These are phyloP conservation scores for Solanum clarkiae DNA, from an alignment of 257 asterid species.

Conservation along the genomic window DNA sequence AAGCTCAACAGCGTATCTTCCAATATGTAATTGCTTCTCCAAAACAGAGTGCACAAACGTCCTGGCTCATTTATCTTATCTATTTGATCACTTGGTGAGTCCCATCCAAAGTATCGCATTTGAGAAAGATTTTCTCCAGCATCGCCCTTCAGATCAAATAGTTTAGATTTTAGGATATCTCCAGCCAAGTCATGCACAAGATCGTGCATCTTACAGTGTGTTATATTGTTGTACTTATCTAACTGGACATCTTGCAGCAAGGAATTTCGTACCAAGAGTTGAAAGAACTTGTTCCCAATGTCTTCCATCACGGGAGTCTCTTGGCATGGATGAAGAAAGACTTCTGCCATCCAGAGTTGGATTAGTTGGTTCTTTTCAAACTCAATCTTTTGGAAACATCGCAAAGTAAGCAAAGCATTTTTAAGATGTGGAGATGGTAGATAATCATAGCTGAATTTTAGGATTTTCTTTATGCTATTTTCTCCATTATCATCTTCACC, in stretches of 20 bases:
- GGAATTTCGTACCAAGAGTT: constrained; percentile 7
- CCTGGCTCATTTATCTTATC: neutral
- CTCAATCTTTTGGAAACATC: constrained; percentile 2
- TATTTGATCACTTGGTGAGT: neutral
- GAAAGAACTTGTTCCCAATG: neutral
- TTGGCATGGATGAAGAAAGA: neutral
- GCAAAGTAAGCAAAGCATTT: constrained; percentile 13
- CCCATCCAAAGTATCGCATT: neutral
- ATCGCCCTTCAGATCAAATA: neutral
- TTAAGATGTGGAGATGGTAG: constrained; percentile 8
- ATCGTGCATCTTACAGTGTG: constrained; percentile 14
- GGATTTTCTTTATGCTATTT: neutral
- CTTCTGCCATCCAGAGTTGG: constrained; percentile 22
- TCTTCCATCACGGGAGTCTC: constrained; percentile 4
- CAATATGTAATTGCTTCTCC: neutral
- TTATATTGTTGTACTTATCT: neutral
- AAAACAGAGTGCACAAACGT: neutral
- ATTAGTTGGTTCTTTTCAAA: constrained; percentile 7
- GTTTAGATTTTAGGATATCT: neutral
- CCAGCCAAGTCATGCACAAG: constrained; percentile 15
- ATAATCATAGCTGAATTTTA: constrained; percentile 13
- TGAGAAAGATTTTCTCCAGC: neutral
- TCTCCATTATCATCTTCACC: neutral
- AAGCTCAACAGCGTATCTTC: neutral
- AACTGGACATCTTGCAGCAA: constrained; percentile 2